phyloP scores from a whole-genome alignment of 2,329 filamentous ascomycete species.

The Trichoderma harzianum region DNA sequence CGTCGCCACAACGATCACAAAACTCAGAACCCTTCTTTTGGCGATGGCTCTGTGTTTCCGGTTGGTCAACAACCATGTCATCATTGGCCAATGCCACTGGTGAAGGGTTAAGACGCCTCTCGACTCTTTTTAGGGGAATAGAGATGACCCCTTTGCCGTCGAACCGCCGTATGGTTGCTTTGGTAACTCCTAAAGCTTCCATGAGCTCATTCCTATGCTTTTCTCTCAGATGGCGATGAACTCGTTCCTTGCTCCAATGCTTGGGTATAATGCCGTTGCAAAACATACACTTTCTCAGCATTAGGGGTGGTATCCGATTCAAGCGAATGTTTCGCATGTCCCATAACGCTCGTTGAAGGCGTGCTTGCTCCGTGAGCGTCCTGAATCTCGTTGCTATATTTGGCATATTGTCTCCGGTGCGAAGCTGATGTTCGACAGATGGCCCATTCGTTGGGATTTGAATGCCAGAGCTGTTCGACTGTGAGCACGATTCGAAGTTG shows the following conservation, averaged over 20 bases:
- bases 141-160: not conserved
- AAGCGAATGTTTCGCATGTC: conserved; percentile 7
- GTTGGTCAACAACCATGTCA: not conserved
- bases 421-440: conserved; percentile 35
- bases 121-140: not conserved
- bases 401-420: conserved; percentile 33
- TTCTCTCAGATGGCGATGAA: conserved; percentile 28
- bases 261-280: conserved; percentile 33
- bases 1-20: conserved; percentile 18
- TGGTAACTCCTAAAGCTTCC: conserved; percentile 15
- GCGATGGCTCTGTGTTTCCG: not conserved
- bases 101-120: not conserved
- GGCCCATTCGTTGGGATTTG: conserved; percentile 24
- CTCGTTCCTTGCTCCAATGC: conserved; percentile 29
- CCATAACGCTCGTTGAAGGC: not conserved
- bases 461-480: conserved; percentile 15
- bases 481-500: not conserved
- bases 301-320: conserved; percentile 37
- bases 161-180: not conserved
- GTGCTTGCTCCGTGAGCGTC: conserved; percentile 32
- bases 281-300: conserved; percentile 37
- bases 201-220: conserved; percentile 29
- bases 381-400: conserved; percentile 33
- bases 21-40: not conserved
- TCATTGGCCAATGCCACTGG: not conserved